A percentile compares a stretch with the other conserved stretches of the same genome.
Conservation (phyloP, 139 green algal species). For the Volvox africanus region DNA sequence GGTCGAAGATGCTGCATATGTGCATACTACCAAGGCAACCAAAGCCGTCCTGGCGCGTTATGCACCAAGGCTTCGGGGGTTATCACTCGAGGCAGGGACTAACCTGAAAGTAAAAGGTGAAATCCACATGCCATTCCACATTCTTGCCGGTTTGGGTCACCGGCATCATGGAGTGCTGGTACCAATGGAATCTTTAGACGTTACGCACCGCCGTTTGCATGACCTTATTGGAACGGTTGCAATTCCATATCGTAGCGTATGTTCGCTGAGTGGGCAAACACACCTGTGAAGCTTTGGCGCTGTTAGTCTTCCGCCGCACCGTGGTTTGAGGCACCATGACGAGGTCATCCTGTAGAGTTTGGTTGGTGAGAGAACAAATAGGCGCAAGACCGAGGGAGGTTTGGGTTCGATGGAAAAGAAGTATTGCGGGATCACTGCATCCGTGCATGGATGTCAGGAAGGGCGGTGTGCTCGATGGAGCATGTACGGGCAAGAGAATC, state of each 20-base stretch:
- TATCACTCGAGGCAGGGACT: background rate
- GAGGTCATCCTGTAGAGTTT: slow-evolving; percentile 7
- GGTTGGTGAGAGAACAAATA: background rate
- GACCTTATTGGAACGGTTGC: no score
- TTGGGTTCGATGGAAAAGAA: background rate
- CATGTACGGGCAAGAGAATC: background rate
- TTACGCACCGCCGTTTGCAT: background rate
- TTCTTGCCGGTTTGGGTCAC: background rate
- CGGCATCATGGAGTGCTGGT: background rate
- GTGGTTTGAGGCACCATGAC: background rate
- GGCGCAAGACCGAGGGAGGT: background rate
- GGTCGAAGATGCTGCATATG: background rate
- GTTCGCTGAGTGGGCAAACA: no score
- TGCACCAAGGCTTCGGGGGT: background rate
- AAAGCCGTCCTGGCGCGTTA: background rate
- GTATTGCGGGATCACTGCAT: background rate
- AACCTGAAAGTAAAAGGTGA: background rate
- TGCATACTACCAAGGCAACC: background rate
- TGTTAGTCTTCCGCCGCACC: background rate
- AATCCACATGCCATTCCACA: background rate
- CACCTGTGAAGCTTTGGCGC: background rate
- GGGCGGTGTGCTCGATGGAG: background rate
- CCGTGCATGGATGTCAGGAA: background rate
- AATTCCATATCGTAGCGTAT: no score
- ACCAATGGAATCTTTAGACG: background rate